Base-by-base conservation (phyloP, 2,329 filamentous ascomycete species). In the Colletotrichum tabaci region DNA sequence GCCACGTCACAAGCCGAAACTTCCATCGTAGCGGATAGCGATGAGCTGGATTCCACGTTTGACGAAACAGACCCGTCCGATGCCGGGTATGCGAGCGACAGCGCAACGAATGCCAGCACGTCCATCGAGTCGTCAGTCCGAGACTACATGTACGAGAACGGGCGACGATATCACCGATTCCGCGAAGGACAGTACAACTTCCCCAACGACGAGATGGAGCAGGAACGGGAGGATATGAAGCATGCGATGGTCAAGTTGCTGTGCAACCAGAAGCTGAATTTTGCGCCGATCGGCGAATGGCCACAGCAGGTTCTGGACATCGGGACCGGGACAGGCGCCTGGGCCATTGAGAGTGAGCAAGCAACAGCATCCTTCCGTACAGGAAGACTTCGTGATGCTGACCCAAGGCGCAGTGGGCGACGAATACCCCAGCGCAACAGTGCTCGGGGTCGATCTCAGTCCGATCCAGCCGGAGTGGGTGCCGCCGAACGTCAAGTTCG, bases 201-300 rank as follows among this genome's bases (percentile, higher is more conserved):
- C 61, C 89, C 89, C 35, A 91, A 90, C 66, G 89, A 91, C 71
- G 88, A 90, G 60, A 80, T 84, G 6, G 89, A 91, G 78, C 88
- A 90, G 76, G 87, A 90, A 74, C 81, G 87, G 47, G 85, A 89
- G 74, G 87, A 90, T 62, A 84, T 90, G 83, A 88, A 87, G 75
- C 88, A 89, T 76, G 80, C 83, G 73, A 86, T 88, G 82, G 79
- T 87, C 52, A 85, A 84, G 76, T 75, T 87, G 67, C 79, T 88
- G 18, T 86, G 85, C 71, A 84, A 83, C 65, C 80, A 84, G 46
- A 82, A 82, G 68, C 79, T 89, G n/a, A 83, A 86, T 75, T 87
- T 87, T 75, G 86, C 87, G 3, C 87, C 87, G 2, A 83, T 89
- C 60, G 82, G 82, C 6, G 78, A 82, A 3, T 78, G 83, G 50